These are phyloP conservation scores for Kurtzmaniella quercitrusa DNA, from an alignment of 1,139 yeast genomes.

Conservation along the genomic window DNA sequence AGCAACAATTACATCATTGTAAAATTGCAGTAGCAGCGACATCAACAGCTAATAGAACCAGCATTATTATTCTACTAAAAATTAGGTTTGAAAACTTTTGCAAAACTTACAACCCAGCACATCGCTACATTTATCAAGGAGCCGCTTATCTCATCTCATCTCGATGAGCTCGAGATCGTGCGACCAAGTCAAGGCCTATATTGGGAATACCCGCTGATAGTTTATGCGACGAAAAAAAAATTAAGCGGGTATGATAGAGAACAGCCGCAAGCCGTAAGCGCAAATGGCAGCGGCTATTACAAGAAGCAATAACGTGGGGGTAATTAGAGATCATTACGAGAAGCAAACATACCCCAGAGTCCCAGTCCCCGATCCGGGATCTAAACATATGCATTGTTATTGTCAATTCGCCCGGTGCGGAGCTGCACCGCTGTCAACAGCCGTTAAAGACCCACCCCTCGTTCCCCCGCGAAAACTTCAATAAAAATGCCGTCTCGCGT, in stretches of 20 bases:
- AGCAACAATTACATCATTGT: background rate
- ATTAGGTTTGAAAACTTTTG: too few species aligned
- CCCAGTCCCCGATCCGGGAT: background rate
- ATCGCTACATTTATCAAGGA: too few species aligned
- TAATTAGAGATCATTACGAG: background rate
- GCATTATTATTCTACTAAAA: too few species aligned
- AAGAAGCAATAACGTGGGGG: background rate
- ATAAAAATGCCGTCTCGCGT: background rate
- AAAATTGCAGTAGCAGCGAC: background rate
- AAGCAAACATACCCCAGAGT: background rate
- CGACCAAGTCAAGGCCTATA: background rate
- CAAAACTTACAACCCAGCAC: too few species aligned
- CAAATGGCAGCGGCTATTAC: background rate
- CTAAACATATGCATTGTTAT: background rate
- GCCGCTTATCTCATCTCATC: too few species aligned
- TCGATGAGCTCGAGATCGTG: background rate
- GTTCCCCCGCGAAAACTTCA: background rate
- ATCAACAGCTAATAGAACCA: too few species aligned
- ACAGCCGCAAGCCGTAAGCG: background rate
- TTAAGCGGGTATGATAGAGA: background rate
- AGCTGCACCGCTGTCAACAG: background rate
- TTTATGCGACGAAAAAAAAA: background rate
- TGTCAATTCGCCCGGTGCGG: background rate
- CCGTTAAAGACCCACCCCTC: background rate
- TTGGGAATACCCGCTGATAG: background rate